Evolutionary conservation across 768 basidiomycete species (phyloP), one percentile per base, ranked within the genome.

Genomic region (Termitomyces sp.): DNA sequence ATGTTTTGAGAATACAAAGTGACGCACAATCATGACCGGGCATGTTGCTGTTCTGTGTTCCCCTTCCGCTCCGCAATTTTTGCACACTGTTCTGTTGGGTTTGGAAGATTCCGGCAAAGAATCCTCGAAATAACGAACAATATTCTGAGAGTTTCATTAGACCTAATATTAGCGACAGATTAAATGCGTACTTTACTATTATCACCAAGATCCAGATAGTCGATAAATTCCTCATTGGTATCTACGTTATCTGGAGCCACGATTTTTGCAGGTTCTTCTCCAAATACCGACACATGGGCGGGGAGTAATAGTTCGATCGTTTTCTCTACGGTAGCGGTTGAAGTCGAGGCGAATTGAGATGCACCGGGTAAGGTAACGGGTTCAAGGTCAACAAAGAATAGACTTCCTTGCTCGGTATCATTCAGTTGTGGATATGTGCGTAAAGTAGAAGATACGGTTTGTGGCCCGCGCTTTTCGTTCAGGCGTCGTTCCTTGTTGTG

Each of bases 201-300:
- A 62, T 84, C 82, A 51, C 88, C 88, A 60, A 84, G 87, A 61
- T 91, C 88, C 23, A 92, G 74, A 64, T 89, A 91, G 52, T 91
- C 83, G 56, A 93, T 91, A 63, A 82, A 89, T 63, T 81, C 81
- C 23, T 84, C 80, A 21, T 84, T 82, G 14, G 75, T 73, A 37
- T 79, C 72, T 28, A 54, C 59, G 14, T 71, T 63, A 3, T 73
- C 65, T 17, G 79, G 72, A 14, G 74, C 67, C 17, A 83, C 67
- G 19, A 85, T 76, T 56, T 80, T 74, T 28, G 77, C 69, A 3
- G 80, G 74, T 14, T 73, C 68, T 43, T 68, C 72, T 21, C 76
- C 77, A 52, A 82, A 72, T 6, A 91, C 75, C 8, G 77, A 78
- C 25, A 91, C 90, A 70, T 92, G 89, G 0, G 82, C 70, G 0